phyloP scores from a whole-genome alignment of 78 protist genomes.

The Salpingoeca rosetta region DNA sequence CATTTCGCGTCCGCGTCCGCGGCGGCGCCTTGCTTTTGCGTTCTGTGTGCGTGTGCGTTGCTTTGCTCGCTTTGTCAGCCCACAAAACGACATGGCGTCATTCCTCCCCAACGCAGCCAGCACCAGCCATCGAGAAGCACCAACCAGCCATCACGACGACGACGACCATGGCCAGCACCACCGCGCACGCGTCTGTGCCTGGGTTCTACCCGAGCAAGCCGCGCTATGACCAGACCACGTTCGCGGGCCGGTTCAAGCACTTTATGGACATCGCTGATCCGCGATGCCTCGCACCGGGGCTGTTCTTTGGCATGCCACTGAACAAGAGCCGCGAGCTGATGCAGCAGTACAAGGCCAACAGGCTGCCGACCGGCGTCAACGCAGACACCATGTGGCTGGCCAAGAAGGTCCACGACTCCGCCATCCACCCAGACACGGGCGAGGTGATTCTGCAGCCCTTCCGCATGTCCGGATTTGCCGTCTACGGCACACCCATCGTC shows the following conservation, averaged over 20 bases:
- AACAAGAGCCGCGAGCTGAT: slow-evolving; percentile 19
- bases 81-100: no score
- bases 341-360: slow-evolving; percentile 38
- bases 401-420: slow-evolving; percentile 42
- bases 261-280: slow-evolving; percentile 56
- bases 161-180: no score
- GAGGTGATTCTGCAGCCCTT: slow-evolving; percentile 49
- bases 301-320: slow-evolving; percentile 23
- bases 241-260: slow-evolving; percentile 44
- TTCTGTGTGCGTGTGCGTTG: no score
- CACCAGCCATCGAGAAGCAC: no score
- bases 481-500: slow-evolving; percentile 8
- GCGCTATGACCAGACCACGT: slow-evolving; percentile 41
- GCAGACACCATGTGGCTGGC: slow-evolving; percentile 58
- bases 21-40: no score
- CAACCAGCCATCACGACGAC: no score
- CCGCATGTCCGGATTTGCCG: slow-evolving; percentile 33
- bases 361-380: slow-evolving; percentile 12
- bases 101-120: no score
- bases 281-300: slow-evolving; percentile 5
- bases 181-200: no score
- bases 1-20: no score
- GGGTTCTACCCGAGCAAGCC: no score
- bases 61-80: no score
- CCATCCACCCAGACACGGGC: slow-evolving; percentile 67